Conservation (phyloP, 768 basidiomycete species). For the Tephrocybe sp. region DNA sequence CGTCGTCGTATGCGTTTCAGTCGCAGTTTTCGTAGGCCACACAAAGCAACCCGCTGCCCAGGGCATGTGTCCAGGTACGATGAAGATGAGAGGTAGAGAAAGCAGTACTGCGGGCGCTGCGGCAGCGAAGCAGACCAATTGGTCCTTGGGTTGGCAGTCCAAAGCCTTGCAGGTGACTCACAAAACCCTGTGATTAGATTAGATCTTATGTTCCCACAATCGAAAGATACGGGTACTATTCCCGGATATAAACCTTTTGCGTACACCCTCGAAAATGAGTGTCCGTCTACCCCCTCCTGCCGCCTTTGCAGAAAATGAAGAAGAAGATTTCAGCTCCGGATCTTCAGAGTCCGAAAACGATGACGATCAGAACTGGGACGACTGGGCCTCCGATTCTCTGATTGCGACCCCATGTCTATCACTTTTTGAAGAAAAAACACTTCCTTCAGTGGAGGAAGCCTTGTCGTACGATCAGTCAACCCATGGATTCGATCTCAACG, state of each 20-base stretch:
- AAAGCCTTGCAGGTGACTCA: too few species aligned
- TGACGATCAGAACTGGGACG: conserved; percentile 69
- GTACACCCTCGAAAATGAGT: conserved; percentile 30
- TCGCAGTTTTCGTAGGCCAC: too few species aligned
- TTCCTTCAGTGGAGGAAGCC: conserved; percentile 59
- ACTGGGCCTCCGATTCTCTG: conserved; percentile 74
- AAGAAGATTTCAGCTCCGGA: conserved; percentile 23
- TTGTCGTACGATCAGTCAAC: conserved; percentile 56
- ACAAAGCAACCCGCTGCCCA: too few species aligned
- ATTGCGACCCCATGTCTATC: conserved; percentile 57
- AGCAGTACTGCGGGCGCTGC: too few species aligned
- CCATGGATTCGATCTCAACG: conserved; percentile 63
- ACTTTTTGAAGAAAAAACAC: conserved; percentile 67
- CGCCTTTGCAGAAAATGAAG: conserved; percentile 19
- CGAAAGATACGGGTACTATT: not conserved
- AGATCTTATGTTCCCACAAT: conserved; percentile 8
- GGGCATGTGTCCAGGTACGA: too few species aligned
- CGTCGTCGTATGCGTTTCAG: too few species aligned
- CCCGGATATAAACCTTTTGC: not conserved
- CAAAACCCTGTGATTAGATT: conserved; percentile 5
- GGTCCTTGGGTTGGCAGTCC: too few species aligned
- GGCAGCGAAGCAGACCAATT: too few species aligned
- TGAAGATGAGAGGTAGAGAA: too few species aligned
- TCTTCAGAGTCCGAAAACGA: conserved; percentile 35
- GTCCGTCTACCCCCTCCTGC: conserved; percentile 32